A percentile compares a stretch with the other conserved stretches of the same genome.
Evolutionary conservation across 768 basidiomycete genomes (phyloP).

Genomic region (Mycena venus): DNA sequence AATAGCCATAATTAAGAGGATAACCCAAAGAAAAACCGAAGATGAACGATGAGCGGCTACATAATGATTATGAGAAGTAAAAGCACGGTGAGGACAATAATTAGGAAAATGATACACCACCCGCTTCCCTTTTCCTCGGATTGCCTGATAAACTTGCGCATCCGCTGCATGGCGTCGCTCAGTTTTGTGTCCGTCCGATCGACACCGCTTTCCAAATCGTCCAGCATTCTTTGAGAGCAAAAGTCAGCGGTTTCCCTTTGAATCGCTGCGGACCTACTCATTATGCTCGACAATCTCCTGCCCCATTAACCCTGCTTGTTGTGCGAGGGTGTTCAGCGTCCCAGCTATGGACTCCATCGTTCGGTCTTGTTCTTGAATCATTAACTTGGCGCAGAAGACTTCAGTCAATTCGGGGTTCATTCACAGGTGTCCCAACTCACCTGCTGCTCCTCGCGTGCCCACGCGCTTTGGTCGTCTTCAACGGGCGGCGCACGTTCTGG

Average conservation of each 20-base stretch:
- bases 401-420: not conserved
- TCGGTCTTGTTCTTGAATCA: slow-evolving; percentile 90
- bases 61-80: slow-evolving; percentile 86
- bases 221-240: slow-evolving; percentile 72
- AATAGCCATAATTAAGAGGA: not conserved
- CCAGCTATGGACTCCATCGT: slow-evolving; percentile 91
- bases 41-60: slow-evolving; percentile 42
- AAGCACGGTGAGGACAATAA: slow-evolving; percentile 82
- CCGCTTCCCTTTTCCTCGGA: slow-evolving; percentile 93
- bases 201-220: slow-evolving; percentile 81
- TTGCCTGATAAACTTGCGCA: slow-evolving; percentile 87
- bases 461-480: slow-evolving; percentile 77
- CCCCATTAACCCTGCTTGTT: slow-evolving; percentile 96
- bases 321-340: slow-evolving; percentile 84
- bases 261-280: slow-evolving; percentile 66
- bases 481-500: slow-evolving; percentile 44
- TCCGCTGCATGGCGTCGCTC: slow-evolving; percentile 70
- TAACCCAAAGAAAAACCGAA: not conserved
- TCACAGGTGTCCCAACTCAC: slow-evolving; percentile 48
- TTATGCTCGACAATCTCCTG: slow-evolving; percentile 93
- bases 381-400: slow-evolving; percentile 63
- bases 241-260: not conserved
- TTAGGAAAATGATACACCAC: slow-evolving; percentile 91
- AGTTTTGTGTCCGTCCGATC: slow-evolving; percentile 79
- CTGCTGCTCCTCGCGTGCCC: slow-evolving; percentile 91